A percentile compares a stretch with the other conserved stretches of the same genome.
These are phyloP conservation scores for Schoenoplectus triqueter DNA, from an alignment of 202 grass and related monocot species.

Conservation along the genomic window DNA sequence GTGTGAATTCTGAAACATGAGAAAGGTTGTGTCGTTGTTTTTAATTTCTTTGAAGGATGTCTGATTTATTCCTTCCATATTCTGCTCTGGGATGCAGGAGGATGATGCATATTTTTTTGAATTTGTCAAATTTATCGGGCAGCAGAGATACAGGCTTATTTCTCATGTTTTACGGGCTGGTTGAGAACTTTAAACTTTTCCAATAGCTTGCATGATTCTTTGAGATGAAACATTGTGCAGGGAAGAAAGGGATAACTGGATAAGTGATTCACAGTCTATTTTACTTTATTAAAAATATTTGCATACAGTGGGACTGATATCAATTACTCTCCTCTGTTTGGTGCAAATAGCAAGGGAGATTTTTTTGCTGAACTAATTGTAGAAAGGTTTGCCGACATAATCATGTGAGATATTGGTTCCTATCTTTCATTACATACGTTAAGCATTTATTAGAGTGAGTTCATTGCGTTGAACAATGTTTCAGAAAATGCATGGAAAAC, in stretches of 20 bases:
- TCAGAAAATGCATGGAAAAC: background rate
- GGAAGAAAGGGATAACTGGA: background rate
- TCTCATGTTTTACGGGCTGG: background rate
- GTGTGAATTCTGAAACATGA: background rate
- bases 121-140: background rate
- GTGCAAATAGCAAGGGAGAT: background rate
- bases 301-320: background rate
- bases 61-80: background rate
- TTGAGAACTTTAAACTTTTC: background rate
- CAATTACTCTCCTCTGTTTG: background rate
- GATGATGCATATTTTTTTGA: background rate
- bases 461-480: background rate
- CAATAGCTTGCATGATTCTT: background rate
- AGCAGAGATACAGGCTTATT: background rate
- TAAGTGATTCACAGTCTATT: background rate
- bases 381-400: background rate
- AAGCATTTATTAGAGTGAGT: conserved; percentile 7
- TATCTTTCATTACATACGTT: background rate
- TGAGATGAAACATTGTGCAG: background rate
- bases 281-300: background rate
- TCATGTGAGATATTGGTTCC: conserved; percentile 6
- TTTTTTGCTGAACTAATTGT: background rate
- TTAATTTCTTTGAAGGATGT: background rate
- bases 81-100: background rate
- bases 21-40: background rate